phyloP scores from a whole-genome alignment of 768 basidiomycete genomes.

The Xerocomellus chrysenteron region DNA sequence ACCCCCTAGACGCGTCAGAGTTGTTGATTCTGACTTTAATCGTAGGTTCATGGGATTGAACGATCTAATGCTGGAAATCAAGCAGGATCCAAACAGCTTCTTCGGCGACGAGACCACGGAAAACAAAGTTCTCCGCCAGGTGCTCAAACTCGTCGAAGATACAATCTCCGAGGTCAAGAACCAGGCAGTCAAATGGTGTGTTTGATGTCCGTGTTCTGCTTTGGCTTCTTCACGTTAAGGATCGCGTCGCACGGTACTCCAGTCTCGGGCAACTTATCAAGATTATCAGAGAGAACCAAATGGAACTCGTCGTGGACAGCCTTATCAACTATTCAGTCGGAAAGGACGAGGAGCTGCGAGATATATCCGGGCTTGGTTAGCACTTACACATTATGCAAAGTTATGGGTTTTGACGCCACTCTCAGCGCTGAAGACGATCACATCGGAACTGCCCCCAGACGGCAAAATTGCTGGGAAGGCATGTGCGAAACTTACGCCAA shows the following conservation, averaged over 20 bases:
- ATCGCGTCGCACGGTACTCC: background rate
- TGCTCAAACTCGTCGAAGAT: conserved; percentile 86
- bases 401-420: conserved; percentile 5
- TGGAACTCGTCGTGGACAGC: conserved; percentile 86
- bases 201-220: background rate
- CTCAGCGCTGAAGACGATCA: conserved; percentile 91
- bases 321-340: conserved; percentile 83
- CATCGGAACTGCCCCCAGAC: conserved; percentile 82
- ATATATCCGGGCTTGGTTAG: conserved; percentile 89
- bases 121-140: conserved; percentile 78
- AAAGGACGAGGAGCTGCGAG: conserved; percentile 89
- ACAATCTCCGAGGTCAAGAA: conserved; percentile 99
- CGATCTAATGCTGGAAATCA: conserved; percentile 89
- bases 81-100: conserved; percentile 71
- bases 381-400: background rate
- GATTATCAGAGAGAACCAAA: conserved; percentile 77
- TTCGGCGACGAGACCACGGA: conserved; percentile 84
- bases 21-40: conserved; percentile 10
- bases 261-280: conserved; percentile 91
- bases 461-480: conserved; percentile 76
- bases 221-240: conserved; percentile 2
- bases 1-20: conserved; percentile 14
- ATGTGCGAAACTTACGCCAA: conserved; percentile 82
- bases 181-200: conserved; percentile 90
- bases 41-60: conserved; percentile 96